Conservation (phyloP, 495 filamentous ascomycete species). For the Zalerion maritima region DNA sequence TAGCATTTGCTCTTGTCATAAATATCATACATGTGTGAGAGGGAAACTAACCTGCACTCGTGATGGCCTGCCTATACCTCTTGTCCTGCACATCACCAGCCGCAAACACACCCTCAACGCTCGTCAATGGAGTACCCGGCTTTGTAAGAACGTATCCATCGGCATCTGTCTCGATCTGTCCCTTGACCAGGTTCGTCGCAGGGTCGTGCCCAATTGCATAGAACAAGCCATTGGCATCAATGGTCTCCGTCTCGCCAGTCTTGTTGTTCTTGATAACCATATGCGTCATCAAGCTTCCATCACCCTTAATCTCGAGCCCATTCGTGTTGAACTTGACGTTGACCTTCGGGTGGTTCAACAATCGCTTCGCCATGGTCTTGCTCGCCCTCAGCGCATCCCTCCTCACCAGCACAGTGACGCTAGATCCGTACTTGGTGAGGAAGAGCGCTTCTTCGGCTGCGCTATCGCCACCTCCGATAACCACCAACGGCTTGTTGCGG, state of each 20-base stretch:
- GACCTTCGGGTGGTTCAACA: slow-evolving; percentile 74
- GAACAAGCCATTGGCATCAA: slow-evolving; percentile 87
- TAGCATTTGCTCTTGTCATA: slow-evolving; percentile 10
- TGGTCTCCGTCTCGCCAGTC: slow-evolving; percentile 60
- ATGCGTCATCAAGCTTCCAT: slow-evolving; percentile 74
- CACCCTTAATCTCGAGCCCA: slow-evolving; percentile 69
- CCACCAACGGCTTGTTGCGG: slow-evolving; percentile 83
- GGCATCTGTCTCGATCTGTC: slow-evolving; percentile 68
- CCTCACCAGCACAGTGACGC: slow-evolving; percentile 87
- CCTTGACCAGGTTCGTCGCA: slow-evolving; percentile 74
- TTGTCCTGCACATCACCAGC: slow-evolving; percentile 98
- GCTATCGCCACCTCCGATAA: slow-evolving; percentile 94
- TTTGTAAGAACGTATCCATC: slow-evolving; percentile 82
- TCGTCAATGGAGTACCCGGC: slow-evolving; percentile 79
- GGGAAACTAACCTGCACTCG: slow-evolving; percentile 69
- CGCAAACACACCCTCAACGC: slow-evolving; percentile 83
- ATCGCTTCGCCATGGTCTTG: slow-evolving; percentile 80
- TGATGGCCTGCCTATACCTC: slow-evolving; percentile 94
- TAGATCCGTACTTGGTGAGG: slow-evolving; percentile 89
- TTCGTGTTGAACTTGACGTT: slow-evolving; percentile 74
- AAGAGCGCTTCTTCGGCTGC: slow-evolving; percentile 97
- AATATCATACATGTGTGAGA: background rate
- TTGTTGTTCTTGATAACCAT: slow-evolving; percentile 66
- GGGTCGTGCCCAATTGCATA: slow-evolving; percentile 97
- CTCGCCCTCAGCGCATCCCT: slow-evolving; percentile 71